Evolutionary conservation across 2,329 filamentous ascomycete species (phyloP).

Genomic region (Diplodia corticola): DNA sequence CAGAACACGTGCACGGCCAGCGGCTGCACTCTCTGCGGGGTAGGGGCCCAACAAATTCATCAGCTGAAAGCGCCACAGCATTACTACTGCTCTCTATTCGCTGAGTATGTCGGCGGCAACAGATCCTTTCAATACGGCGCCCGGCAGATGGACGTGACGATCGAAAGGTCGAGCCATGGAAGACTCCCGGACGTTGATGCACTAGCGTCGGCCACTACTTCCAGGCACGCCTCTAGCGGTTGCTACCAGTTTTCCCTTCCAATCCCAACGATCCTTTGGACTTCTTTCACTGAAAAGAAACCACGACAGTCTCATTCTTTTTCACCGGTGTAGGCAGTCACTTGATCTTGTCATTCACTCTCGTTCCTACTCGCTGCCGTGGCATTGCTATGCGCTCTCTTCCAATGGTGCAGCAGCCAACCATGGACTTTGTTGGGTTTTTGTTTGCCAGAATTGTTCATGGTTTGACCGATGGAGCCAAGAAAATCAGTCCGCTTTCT

Average conservation of each 20-base stretch:
- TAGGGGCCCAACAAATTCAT: neutral
- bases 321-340: neutral
- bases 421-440: neutral
- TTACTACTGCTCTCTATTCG: neutral
- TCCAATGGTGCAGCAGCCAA: neutral
- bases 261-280: slow-evolving; percentile 28
- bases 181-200: neutral
- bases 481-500: neutral
- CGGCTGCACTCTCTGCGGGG: neutral
- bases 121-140: too few relatives aligned
- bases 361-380: slow-evolving; percentile 40
- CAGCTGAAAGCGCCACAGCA: neutral
- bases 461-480: neutral
- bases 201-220: neutral
- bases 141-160: neutral
- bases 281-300: slow-evolving; percentile 30
- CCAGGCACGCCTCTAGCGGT: neutral
- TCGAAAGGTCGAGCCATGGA: neutral
- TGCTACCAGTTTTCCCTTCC: too few relatives aligned
- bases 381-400: slow-evolving; percentile 37
- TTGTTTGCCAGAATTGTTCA: neutral
- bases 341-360: too few relatives aligned
- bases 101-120: too few relatives aligned
- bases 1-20: neutral
- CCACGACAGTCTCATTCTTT: neutral